Evolutionary conservation across 176 grass and related monocot species (phyloP), one percentile per base, ranked within the genome.

Genomic region (Luzula sylvatica): DNA sequence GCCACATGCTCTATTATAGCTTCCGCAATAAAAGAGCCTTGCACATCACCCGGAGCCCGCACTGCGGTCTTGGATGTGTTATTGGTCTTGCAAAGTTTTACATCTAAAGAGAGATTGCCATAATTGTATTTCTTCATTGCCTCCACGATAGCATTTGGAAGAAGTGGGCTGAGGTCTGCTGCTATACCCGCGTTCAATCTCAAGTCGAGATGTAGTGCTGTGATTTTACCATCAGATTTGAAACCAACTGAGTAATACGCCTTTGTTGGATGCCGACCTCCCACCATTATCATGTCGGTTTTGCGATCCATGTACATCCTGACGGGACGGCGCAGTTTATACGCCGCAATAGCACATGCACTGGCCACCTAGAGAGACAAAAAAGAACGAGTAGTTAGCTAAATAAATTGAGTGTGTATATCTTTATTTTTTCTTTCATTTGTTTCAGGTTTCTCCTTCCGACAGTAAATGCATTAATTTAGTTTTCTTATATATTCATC

Each of bases 11-110:
- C 88, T 26, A 95, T 69, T 57, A 95, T 74, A 29, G 79, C 80
- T 76, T 95, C 88, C 3, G 88, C 83, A 21, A 95, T 88, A 69
- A 78, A 95, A 23, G 79, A 83, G 46, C 88, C 88, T 39, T 95
- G 88, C 11, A 19, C 69, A 19, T 95, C 79, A 26, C 88, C 88
- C 8, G 88, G 88, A 17, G 23, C 66, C 6, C 88, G 45, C 79
- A 95, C 46, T 2, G 69, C 27, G 6, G 88, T 78, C 67, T 88
- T 95, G 0, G 79, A 81, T 11, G 83, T 42, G 17, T 65, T 44
- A 58, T 95, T 95, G 11, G 88, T 95, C 65, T 83, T 87, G 73
- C 88, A 95, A 11, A 88, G 0, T 35, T 84, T 95, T 42, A 57
- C 2, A 38, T 95, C 80, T 13, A 81, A 84, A 8, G 83, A 44